Base-by-base conservation (phyloP, 345 rosid species). In the Angophora floribunda region DNA sequence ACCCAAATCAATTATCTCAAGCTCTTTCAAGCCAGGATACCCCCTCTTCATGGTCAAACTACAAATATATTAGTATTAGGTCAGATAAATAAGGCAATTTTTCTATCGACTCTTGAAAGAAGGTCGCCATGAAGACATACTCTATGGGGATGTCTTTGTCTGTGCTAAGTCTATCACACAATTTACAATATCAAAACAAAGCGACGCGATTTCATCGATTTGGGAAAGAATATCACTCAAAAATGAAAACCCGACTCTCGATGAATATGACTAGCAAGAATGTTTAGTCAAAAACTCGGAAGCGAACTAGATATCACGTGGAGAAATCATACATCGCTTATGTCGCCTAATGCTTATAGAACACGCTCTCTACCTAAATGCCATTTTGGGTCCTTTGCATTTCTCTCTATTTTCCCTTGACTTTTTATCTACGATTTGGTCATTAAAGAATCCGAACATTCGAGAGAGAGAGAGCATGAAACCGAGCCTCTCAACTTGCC, bases 91-190 rank as follows among this genome's bases (percentile, higher is more conserved):
- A n/a, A n/a, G 1, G 32, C 32, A 28, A 61, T 12, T 28, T 61
- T 61, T n/a, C 70, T 13, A 13, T 0, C 13, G 36, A 4, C 75
- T 63, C 36, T 63, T 4, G 9, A 28, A 17, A 26, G 65, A 59
- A 59, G 65, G 30, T 1, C 15, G 11, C 0, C 32, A 7, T 63
- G 17, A 63, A 28, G 36, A 6, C 8, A n/a, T 63, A n/a, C 13
- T 63, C 5, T 4, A 3, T 1, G n/a, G 15, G 1, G 75, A 32
- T 13, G 9, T n/a, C 9, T 7, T n/a, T 0, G 2, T n/a, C 36
- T 13, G n/a, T 13, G 36, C 9, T n/a, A 63, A 63, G 36, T n/a
- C 19, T 6, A 13, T 14, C 17, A 2, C 19, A n/a, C 15, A 7
- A 63, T 63, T 63, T 63, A 4, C 16, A 63, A n/a, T 0, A 63